These are phyloP conservation scores for Oemleria cerasiformis DNA, from an alignment of 306 rosid genomes.

Conservation along the genomic window DNA sequence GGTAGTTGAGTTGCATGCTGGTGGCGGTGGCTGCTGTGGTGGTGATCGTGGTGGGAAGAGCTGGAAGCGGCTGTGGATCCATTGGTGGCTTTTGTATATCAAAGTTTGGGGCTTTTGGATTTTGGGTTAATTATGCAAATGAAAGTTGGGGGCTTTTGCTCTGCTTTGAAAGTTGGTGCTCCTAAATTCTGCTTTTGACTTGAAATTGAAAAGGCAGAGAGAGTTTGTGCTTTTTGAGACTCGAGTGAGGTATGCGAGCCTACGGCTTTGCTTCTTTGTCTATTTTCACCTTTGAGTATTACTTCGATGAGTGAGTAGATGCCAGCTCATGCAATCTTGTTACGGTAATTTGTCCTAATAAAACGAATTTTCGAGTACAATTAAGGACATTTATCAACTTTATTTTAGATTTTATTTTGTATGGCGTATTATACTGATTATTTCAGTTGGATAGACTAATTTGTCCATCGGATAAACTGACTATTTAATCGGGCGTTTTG, in stretches of 20 bases:
- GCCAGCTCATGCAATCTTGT: background rate
- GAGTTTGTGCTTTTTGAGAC: background rate
- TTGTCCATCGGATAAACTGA: too few relatives aligned
- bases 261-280: background rate
- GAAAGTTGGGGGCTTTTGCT: slow-evolving; percentile 17
- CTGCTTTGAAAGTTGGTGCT: background rate
- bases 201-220: background rate
- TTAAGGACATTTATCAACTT: background rate
- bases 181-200: background rate
- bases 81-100: background rate
- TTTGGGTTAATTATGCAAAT: slow-evolving; percentile 1
- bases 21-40: slow-evolving; percentile 26
- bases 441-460: too few relatives aligned
- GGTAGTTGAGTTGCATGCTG: slow-evolving; percentile 32
- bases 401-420: too few relatives aligned
- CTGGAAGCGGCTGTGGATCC: slow-evolving; percentile 22
- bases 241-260: background rate
- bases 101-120: background rate
- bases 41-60: slow-evolving; percentile 18
- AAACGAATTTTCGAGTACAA: background rate
- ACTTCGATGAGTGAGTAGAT: background rate
- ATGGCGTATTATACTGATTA: too few relatives aligned
- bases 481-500: too few relatives aligned
- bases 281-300: background rate
- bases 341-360: background rate